Conservation (phyloP, 2,329 filamentous ascomycete genomes). For the Fusarium bulbicola region DNA sequence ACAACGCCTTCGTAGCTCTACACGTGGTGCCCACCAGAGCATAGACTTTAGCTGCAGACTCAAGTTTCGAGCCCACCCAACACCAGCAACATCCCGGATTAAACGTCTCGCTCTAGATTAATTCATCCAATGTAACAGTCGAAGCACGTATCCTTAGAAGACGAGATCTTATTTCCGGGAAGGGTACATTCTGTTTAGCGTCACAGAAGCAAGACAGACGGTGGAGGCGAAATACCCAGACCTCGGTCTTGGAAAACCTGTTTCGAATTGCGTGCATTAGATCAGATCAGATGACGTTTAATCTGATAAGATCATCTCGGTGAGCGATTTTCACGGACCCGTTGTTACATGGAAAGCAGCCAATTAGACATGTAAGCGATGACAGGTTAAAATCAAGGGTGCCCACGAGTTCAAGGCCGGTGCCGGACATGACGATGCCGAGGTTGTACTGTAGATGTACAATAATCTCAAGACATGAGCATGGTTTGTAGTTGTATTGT, state of each 20-base stretch:
- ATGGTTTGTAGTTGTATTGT: background rate
- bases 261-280: conserved; percentile 27
- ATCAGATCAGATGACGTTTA: conserved; percentile 27
- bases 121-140: too few relatives aligned
- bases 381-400: conserved; percentile 13
- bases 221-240: conserved; percentile 11
- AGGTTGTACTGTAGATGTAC: background rate
- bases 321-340: conserved; percentile 36
- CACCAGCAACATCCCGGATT: too few relatives aligned
- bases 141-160: conserved; percentile 19
- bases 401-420: conserved; percentile 25
- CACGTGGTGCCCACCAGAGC: too few relatives aligned
- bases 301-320: conserved; percentile 28
- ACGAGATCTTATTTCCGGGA: conserved; percentile 7
- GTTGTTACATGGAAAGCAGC: background rate
- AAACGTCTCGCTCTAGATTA: too few relatives aligned
- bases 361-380: background rate
- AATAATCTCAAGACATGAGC: background rate
- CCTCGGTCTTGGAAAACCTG: conserved; percentile 1
- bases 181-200: background rate
- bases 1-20: too few relatives aligned
- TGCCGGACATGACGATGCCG: conserved; percentile 16
- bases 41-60: too few relatives aligned
- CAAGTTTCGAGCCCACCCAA: too few relatives aligned
- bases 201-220: conserved; percentile 1